phyloP scores from a whole-genome alignment of 345 rosid genomes.

The Moringa oleifera region DNA sequence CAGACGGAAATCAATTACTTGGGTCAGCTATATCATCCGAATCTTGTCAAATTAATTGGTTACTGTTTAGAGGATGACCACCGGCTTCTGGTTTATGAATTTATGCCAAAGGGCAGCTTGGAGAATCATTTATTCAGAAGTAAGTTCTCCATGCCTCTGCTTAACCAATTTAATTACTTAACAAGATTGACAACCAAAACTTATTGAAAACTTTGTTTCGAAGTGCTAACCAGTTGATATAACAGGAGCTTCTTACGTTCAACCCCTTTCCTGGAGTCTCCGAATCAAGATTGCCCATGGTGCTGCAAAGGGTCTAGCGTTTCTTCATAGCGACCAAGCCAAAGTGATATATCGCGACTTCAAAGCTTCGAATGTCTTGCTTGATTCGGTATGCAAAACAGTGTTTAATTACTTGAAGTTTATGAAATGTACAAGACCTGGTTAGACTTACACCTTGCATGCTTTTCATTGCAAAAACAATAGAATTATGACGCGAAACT shows the following conservation, averaged over 20 bases:
- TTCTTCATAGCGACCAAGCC: slow-evolving; percentile 76
- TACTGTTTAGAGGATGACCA: slow-evolving; percentile 95
- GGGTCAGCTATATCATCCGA: slow-evolving; percentile 78
- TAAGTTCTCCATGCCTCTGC: slow-evolving; percentile 26
- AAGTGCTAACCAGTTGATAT: slow-evolving; percentile 4
- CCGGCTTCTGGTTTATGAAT: slow-evolving; percentile 86
- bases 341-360: slow-evolving; percentile 92
- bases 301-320: slow-evolving; percentile 91
- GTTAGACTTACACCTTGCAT: slow-evolving; percentile 9
- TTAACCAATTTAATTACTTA: neutral
- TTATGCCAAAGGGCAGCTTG: slow-evolving; percentile 91
- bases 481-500: slow-evolving; percentile 77
- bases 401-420: neutral
- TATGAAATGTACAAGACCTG: neutral
- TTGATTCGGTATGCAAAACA: slow-evolving; percentile 52
- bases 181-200: neutral
- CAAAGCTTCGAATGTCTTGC: slow-evolving; percentile 77
- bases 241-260: slow-evolving; percentile 53
- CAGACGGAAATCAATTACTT: slow-evolving; percentile 88
- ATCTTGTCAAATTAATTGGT: slow-evolving; percentile 82
- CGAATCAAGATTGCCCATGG: slow-evolving; percentile 83
- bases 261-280: slow-evolving; percentile 81
- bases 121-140: slow-evolving; percentile 87
- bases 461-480: slow-evolving; percentile 5
- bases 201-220: neutral